A percentile compares a stretch with the other conserved stretches of the same genome.
Conservation (phyloP, 805 yeast genomes). For the Hanseniaspora taiwanica region DNA sequence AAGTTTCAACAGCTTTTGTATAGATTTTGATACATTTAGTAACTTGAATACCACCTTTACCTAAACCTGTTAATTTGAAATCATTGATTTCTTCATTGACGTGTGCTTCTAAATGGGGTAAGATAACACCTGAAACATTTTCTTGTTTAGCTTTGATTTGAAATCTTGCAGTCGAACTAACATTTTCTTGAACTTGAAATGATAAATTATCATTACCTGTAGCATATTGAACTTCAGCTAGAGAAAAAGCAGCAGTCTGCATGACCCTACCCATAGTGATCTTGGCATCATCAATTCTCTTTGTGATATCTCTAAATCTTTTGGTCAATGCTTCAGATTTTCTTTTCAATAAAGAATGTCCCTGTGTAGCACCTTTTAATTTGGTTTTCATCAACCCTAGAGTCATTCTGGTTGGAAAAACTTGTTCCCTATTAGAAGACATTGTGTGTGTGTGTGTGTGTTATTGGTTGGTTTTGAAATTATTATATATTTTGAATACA, state of each 20-base stretch:
- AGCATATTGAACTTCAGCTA: constrained; percentile 95
- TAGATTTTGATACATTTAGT: constrained; percentile 88
- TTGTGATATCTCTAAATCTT: constrained; percentile 90
- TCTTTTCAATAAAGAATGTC: constrained; percentile 84
- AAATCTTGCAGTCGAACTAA: constrained; percentile 70
- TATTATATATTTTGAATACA: too few species aligned
- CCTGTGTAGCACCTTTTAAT: constrained; percentile 94
- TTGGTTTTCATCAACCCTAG: constrained; percentile 88
- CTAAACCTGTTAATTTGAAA: constrained; percentile 91
- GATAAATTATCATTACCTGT: constrained; percentile 85
- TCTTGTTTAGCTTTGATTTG: constrained; percentile 86
- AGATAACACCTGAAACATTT: constrained; percentile 88
- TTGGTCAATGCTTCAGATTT: constrained; percentile 95
- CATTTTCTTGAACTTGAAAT: constrained; percentile 91
- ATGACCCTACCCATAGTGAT: constrained; percentile 95
- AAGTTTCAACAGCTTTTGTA: constrained; percentile 91
- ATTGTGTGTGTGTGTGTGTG: constrained; percentile 4
- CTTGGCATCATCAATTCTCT: constrained; percentile 86
- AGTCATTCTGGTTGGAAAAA: constrained; percentile 96
- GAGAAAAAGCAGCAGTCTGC: constrained; percentile 96
- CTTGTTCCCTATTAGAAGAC: constrained; percentile 63
- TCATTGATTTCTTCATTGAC: constrained; percentile 81
- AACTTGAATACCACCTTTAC: constrained; percentile 97
- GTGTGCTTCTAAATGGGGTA: constrained; percentile 84
- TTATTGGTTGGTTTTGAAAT: background rate